Percentiles rank a stretch among this genome's conserved stretches.
These are phyloP conservation scores for Serendipita vermifera DNA, from an alignment of 768 basidiomycete genomes.

Conservation along the genomic window DNA sequence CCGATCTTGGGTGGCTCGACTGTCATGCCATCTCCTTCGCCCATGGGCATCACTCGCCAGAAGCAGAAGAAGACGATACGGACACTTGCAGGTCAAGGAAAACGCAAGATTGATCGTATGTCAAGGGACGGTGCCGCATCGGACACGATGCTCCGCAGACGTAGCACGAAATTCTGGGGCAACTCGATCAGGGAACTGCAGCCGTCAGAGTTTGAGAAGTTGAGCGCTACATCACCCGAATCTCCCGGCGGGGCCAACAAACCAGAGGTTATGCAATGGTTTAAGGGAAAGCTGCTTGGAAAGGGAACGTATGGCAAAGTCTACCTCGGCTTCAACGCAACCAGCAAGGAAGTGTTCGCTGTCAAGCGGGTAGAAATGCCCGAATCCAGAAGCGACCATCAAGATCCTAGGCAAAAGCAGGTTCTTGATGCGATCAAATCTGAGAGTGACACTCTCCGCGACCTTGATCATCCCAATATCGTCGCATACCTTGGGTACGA, in stretches of 20 bases:
- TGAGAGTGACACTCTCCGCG: slow-evolving; percentile 36
- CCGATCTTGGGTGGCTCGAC: slow-evolving; percentile 12
- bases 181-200: slow-evolving; percentile 69
- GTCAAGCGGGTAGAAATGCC: slow-evolving; percentile 41
- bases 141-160: slow-evolving; percentile 42
- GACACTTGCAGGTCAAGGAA: slow-evolving; percentile 79
- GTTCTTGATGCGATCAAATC: slow-evolving; percentile 33
- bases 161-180: slow-evolving; percentile 94
- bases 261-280: slow-evolving; percentile 24
- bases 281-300: slow-evolving; percentile 38
- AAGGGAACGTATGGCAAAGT: slow-evolving; percentile 35
- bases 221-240: neutral
- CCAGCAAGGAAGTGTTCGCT: slow-evolving; percentile 36
- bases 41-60: slow-evolving; percentile 31
- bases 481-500: slow-evolving; percentile 35
- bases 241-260: neutral
- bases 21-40: slow-evolving; percentile 11
- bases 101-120: slow-evolving; percentile 57
- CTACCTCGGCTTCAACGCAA: slow-evolving; percentile 35
- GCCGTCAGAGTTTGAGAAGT: neutral
- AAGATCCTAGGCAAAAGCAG: slow-evolving; percentile 27
- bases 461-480: slow-evolving; percentile 37
- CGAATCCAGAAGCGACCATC: slow-evolving; percentile 28
- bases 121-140: slow-evolving; percentile 29
- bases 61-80: slow-evolving; percentile 84